phyloP scores from a whole-genome alignment of 208 protist genomes.

The Acanthamoeba polyphaga region DNA sequence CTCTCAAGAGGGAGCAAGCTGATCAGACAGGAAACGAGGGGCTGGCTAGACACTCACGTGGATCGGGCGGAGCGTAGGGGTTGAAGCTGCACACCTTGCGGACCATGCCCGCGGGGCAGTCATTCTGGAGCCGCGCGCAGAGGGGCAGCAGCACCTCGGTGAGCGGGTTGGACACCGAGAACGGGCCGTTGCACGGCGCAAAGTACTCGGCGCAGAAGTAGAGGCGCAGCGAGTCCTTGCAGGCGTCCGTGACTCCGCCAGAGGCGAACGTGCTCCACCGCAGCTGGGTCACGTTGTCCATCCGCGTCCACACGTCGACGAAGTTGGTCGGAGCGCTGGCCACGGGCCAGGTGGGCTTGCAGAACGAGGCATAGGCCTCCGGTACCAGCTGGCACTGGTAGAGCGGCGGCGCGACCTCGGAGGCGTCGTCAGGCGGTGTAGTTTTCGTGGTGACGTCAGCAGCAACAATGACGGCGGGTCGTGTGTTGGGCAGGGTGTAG shows the following conservation, averaged over 20 bases:
- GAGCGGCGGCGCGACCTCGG: neutral
- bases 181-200: slow-evolving; percentile 35
- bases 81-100: slow-evolving; percentile 68
- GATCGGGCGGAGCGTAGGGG: slow-evolving; percentile 69
- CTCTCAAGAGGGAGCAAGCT: no score
- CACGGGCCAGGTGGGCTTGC: slow-evolving; percentile 1
- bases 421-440: neutral
- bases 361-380: slow-evolving; percentile 47
- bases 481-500: neutral
- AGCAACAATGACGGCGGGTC: neutral
- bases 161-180: slow-evolving; percentile 4
- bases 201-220: slow-evolving; percentile 73
- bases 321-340: slow-evolving; percentile 73
- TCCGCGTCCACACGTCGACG: slow-evolving; percentile 61
- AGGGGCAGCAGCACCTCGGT: slow-evolving; percentile 12
- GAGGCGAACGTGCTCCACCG: slow-evolving; percentile 42
- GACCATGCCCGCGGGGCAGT: slow-evolving; percentile 34
- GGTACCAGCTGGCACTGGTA: neutral
- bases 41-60: neutral
- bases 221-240: slow-evolving; percentile 7
- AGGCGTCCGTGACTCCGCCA: slow-evolving; percentile 3
- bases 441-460: neutral
- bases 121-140: slow-evolving; percentile 2
- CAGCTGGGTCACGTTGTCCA: slow-evolving; percentile 49
- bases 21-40: neutral